Evolutionary conservation across 1,284 basidiomycete species (phyloP).

Genomic region (Schizophyllum amplum): DNA sequence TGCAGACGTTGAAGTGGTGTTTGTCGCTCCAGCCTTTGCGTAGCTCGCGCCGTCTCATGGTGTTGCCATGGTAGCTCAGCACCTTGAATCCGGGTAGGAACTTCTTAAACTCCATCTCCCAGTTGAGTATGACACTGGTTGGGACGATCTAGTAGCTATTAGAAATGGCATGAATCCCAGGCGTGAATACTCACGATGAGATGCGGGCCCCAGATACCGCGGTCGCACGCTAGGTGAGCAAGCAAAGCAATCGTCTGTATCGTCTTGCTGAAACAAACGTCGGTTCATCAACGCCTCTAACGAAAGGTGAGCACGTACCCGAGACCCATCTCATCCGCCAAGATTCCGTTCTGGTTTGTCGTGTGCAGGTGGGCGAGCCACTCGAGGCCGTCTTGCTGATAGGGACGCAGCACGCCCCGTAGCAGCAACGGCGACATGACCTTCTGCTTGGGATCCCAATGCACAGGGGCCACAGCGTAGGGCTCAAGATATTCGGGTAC

Average conservation of each 20-base stretch:
- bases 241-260: conserved; percentile 94
- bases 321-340: conserved; percentile 90
- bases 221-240: conserved; percentile 89
- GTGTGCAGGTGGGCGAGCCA: conserved; percentile 90
- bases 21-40: conserved; percentile 93
- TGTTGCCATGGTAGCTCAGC: conserved; percentile 87
- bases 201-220: conserved; percentile 96
- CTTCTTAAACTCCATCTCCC: conserved; percentile 99
- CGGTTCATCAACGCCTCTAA: conserved; percentile 3
- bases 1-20: conserved; percentile 91
- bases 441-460: conserved; percentile 50
- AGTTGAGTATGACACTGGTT: conserved; percentile 92
- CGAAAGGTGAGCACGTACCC: conserved; percentile 54
- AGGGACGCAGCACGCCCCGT: conserved; percentile 84
- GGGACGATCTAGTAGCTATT: conserved; percentile 62
- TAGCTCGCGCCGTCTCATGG: conserved; percentile 89
- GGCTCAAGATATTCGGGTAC: conserved; percentile 47
- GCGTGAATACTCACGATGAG: conserved; percentile 52
- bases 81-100: conserved; percentile 93
- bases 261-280: conserved; percentile 64
- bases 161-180: neutral
- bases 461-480: conserved; percentile 59
- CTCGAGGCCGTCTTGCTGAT: conserved; percentile 91
- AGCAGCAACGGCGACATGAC: conserved; percentile 76
- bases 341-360: conserved; percentile 87